Evolutionary conservation across 345 rosid species (phyloP).

Genomic region (Triadica sebifera): DNA sequence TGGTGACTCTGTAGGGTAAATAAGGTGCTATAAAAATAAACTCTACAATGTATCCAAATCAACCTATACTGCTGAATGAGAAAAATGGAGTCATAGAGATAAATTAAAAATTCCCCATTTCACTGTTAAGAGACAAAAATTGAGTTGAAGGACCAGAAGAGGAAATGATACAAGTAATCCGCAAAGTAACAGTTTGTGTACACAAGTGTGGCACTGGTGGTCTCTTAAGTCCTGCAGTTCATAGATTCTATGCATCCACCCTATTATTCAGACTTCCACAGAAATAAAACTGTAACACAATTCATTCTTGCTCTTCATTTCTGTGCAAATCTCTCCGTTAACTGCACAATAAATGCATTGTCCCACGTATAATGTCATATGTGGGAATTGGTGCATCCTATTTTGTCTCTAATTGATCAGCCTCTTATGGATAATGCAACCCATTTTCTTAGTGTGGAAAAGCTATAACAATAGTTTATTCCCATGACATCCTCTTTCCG

Average conservation of each 20-base stretch:
- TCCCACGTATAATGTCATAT: not conserved
- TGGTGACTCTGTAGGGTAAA: not conserved
- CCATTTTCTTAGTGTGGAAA: not conserved
- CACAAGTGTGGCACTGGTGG: not conserved
- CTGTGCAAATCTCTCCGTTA: not conserved
- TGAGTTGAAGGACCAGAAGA: not conserved
- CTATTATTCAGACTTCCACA: not conserved
- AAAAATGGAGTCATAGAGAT: not conserved
- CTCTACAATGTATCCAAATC: not conserved
- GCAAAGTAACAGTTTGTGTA: no score
- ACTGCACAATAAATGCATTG: not conserved
- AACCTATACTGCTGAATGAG: not conserved
- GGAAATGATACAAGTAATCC: not conserved
- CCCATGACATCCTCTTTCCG: no score
- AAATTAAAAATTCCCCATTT: not conserved
- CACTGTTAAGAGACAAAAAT: not conserved
- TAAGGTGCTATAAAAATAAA: not conserved
- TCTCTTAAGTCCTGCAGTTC: not conserved
- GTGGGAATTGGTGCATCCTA: not conserved
- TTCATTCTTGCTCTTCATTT: not conserved
- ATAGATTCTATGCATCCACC: not conserved
- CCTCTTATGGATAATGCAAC: not conserved
- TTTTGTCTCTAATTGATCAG: not conserved
- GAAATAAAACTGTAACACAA: not conserved
- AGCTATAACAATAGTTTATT: not conserved